Conservation (phyloP, 768 basidiomycete species). For the Podaxis sp. region DNA sequence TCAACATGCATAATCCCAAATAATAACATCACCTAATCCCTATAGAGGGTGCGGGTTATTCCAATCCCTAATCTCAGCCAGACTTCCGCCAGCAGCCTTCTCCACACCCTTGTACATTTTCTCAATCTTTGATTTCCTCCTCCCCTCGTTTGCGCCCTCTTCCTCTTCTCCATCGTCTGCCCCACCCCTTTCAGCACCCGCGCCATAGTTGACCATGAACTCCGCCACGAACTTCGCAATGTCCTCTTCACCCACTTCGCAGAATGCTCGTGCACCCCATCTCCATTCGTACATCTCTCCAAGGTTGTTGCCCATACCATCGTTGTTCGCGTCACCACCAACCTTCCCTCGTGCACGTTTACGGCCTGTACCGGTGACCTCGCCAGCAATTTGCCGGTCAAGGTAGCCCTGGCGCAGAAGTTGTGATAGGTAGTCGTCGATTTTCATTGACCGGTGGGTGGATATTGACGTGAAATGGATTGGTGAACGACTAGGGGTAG, state of each 20-base stretch:
- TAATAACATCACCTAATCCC: not conserved
- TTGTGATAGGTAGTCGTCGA: conserved; percentile 65
- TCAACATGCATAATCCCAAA: too few relatives aligned
- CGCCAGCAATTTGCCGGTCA: conserved; percentile 59
- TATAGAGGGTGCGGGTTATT: not conserved
- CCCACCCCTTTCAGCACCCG: conserved; percentile 24
- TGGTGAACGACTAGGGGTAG: conserved; percentile 30
- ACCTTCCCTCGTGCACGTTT: conserved; percentile 46
- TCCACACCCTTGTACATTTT: conserved; percentile 56
- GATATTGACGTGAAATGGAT: conserved; percentile 53
- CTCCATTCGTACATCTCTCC: conserved; percentile 64
- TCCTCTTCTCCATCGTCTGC: conserved; percentile 37
- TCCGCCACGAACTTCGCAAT: conserved; percentile 76
- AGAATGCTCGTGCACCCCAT: conserved; percentile 80
- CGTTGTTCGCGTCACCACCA: conserved; percentile 21
- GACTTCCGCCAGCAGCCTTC: conserved; percentile 59
- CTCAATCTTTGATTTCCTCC: conserved; percentile 36
- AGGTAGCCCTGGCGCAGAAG: conserved; percentile 77
- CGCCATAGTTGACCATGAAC: conserved; percentile 58
- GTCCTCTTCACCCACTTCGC: conserved; percentile 79
- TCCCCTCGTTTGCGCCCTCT: conserved; percentile 25
- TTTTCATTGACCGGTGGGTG: conserved; percentile 46
- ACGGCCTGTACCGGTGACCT: conserved; percentile 48
- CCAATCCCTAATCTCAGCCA: conserved; percentile 36
- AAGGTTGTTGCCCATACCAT: conserved; percentile 34